Percentiles rank a stretch among this genome's conserved stretches.
These are phyloP conservation scores for Globisporangium nagaii DNA, from an alignment of 352 stramenopile genomes.

Conservation along the genomic window DNA sequence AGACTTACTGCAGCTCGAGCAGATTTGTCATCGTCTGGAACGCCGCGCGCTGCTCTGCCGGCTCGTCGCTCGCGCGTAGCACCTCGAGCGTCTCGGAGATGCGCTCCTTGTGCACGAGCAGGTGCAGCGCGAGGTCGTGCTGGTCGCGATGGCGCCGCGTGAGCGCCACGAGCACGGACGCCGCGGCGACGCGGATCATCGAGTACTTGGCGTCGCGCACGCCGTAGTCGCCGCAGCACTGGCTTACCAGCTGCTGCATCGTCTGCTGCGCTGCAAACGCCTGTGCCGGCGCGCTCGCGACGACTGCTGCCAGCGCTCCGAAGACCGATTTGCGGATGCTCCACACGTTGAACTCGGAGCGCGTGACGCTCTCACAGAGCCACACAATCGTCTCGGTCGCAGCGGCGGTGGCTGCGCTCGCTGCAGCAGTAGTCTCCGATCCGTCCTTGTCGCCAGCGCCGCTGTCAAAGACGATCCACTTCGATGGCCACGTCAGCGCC, in stretches of 20 bases:
- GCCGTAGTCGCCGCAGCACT: conserved; percentile 47
- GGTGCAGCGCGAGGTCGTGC: conserved; percentile 27
- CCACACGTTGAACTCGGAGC: conserved; percentile 47
- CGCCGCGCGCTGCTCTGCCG: conserved; percentile 55
- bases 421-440: no score
- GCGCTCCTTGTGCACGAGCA: conserved; percentile 47
- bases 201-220: conserved; percentile 66
- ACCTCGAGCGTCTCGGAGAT: conserved; percentile 33
- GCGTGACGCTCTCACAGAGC: conserved; percentile 34
- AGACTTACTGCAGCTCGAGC: conserved; percentile 19
- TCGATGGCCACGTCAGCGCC: conserved; percentile 34
- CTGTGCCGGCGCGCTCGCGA: conserved; percentile 17
- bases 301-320: conserved; percentile 26
- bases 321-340: conserved; percentile 65
- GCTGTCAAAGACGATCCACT: neutral
- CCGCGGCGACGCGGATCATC: conserved; percentile 61
- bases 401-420: neutral
- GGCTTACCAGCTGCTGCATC: conserved; percentile 30
- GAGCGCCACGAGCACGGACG: conserved; percentile 37
- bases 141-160: conserved; percentile 25
- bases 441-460: neutral
- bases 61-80: conserved; percentile 46
- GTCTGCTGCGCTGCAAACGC: conserved; percentile 18
- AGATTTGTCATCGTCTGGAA: conserved; percentile 42
- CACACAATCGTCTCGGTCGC: conserved; percentile 37